Conservation (phyloP, 2,329 filamentous ascomycete species). For the Alternaria ethzedia region DNA sequence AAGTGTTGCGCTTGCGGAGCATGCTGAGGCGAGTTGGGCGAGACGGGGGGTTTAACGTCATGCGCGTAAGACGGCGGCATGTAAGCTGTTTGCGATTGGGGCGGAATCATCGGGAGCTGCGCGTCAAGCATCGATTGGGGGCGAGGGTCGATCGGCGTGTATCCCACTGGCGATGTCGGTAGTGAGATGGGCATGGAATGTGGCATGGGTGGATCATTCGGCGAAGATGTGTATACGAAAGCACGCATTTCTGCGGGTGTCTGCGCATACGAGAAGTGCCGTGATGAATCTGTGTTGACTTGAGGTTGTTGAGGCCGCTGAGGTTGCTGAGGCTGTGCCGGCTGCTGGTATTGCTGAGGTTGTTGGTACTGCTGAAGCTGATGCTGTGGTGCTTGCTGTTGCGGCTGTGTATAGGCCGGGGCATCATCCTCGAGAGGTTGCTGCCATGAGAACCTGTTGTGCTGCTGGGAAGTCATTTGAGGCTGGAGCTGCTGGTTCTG, state of each 20-base stretch:
- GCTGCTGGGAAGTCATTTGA: conserved; percentile 18
- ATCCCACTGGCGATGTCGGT: conserved; percentile 31
- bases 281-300: conserved; percentile 23
- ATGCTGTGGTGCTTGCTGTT: background rate
- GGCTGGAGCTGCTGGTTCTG: conserved; percentile 22
- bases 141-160: conserved; percentile 32
- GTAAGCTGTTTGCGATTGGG: conserved; percentile 31
- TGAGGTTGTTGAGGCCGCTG: conserved; percentile 7
- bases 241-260: conserved; percentile 45
- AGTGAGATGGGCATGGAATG: conserved; percentile 23
- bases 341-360: background rate
- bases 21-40: conserved; percentile 33
- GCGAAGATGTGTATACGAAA: conserved; percentile 33
- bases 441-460: conserved; percentile 47
- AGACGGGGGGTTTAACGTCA: conserved; percentile 34
- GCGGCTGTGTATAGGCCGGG: conserved; percentile 4
- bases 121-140: conserved; percentile 36
- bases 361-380: conserved; percentile 7
- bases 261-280: conserved; percentile 46
- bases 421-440: conserved; percentile 24
- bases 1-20: conserved; percentile 22
- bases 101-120: conserved; percentile 28
- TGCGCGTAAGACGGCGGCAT: conserved; percentile 26
- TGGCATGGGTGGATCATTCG: conserved; percentile 33
- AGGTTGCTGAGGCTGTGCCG: conserved; percentile 1